Base-by-base conservation (phyloP, 1,284 basidiomycete genomes). In the Cutaneotrichosporon sp. region DNA sequence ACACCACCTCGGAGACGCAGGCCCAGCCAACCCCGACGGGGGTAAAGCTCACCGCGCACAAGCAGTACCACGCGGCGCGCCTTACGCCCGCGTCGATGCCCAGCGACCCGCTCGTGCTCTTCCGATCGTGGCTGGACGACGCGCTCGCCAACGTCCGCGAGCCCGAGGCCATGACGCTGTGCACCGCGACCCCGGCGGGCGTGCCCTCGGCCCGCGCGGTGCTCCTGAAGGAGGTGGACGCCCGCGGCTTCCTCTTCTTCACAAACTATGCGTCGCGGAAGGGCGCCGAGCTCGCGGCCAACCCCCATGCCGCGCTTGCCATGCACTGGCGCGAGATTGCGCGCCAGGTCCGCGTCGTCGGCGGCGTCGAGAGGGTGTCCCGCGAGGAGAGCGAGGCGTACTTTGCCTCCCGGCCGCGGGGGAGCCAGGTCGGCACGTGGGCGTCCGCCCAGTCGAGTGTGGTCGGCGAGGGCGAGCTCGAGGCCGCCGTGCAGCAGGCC, bases 241-340 rank as follows among this genome's bases (percentile, higher is more conserved):
- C 83, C 27, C 84, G 82, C 54, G 94, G 95, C 38, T 97, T 99
- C 81, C 86, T 95, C 58, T 97, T 98, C 81, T 99, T 87, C 84
- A 95, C 94, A 38, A 99, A 99, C 82, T 99, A 99, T 82, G 85
- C 85, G 38, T 95, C 92, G 20, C 86, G 95, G 66, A 99, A 99
- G 81, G 92, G 90, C 2, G 75, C 81, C 36, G 97, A 98, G 78
- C 83, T 99, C 49, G 66, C 78, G 3, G 83, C 81, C 45, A 95
- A 93, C 72, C 89, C 90, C 0, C 83, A 88, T 71, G 92, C 90
- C 0, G 87, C 91, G 2, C 81, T 95, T 24, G 87, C 88, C 7
- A 91, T 97, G 73, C 97, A 95, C 82, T 99, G 95, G 97, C 83
- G 87, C 56, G 91, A 93, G 73, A 82, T 93, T 22, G 86, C 88